These are phyloP conservation scores for Coelastrella sp. DNA, from an alignment of 139 green algal genomes.

Conservation along the genomic window DNA sequence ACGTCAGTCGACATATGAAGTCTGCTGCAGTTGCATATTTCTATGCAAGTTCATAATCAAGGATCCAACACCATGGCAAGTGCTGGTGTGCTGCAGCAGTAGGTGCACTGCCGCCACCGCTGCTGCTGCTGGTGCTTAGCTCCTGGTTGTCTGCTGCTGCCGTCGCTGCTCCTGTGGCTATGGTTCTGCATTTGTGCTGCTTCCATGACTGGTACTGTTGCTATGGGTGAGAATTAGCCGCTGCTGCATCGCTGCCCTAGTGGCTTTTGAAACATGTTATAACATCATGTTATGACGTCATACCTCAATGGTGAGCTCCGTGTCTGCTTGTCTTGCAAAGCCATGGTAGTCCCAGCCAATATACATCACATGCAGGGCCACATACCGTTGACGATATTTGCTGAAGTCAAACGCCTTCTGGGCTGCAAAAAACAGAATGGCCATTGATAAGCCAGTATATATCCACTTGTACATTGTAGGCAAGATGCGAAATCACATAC, in stretches of 20 bases:
- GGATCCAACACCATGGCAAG: too few relatives aligned
- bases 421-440: not conserved
- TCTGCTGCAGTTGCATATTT: too few relatives aligned
- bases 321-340: constrained; percentile 83
- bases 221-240: too few relatives aligned
- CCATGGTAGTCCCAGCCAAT: constrained; percentile 82
- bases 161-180: not conserved
- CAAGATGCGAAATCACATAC: too few relatives aligned
- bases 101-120: not conserved
- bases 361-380: constrained; percentile 90
- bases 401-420: constrained; percentile 62
- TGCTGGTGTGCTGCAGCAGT: too few relatives aligned
- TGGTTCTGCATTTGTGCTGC: too few relatives aligned
- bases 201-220: too few relatives aligned
- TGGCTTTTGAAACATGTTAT: too few relatives aligned
- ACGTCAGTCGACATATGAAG: too few relatives aligned
- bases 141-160: not conserved
- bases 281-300: not conserved
- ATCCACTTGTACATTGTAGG: not conserved
- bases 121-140: not conserved
- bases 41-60: too few relatives aligned
- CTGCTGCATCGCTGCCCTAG: too few relatives aligned
- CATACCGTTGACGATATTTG: constrained; percentile 69
- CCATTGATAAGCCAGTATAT: not conserved
- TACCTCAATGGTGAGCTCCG: constrained; percentile 83